Base-by-base conservation (phyloP, 1,284 basidiomycete genomes). In the Xanthoconium separans region DNA sequence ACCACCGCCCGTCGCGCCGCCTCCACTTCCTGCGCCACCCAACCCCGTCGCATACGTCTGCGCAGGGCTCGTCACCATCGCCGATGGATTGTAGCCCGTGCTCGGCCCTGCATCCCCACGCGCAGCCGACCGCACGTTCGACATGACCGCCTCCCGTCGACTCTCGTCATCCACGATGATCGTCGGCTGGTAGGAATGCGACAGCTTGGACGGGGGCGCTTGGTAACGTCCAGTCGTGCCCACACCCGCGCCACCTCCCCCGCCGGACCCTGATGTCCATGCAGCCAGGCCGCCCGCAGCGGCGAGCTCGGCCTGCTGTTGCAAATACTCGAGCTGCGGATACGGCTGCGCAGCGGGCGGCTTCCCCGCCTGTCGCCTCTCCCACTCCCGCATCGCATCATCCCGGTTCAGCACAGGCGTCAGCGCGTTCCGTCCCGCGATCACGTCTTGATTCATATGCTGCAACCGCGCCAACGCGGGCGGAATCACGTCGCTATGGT, bases 401-500 rank as follows among this genome's bases (percentile, higher is more conserved):
- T 95, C 93, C 55, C 93, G 82, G 65, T 94, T 93, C 62, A 95
- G 74, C 44, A 95, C 91, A 1, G 93, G 93, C 18, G 92, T 95
- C 67, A 94, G 73, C 20, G 90, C 87, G 65, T 89, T 93, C 58
- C 87, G 82, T 39, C 87, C 89, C 16, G 80, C 81, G 50, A 92
- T 91, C 52, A 90, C 84, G 66, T 95, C 90, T 60, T 92, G 84
- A 50, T 91, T 92, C 83, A 95, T 92, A 51, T 92, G 90, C 50
- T 93, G 90, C 61, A 95, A 72, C 22, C 93, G 81, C 15, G 93
- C 93, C 46, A 98, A 76, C 47, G 94, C 93, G 13, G 95, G 93
- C 20, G 96, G 96, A 18, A 98, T 87, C 56, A 85, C 81, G 65
- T 96, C 94, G 66, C 85, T 87, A 43, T 80, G 76, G 65, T 90